Evolutionary conservation across 2,329 filamentous ascomycete species (phyloP).

Genomic region (Fusarium sp.): DNA sequence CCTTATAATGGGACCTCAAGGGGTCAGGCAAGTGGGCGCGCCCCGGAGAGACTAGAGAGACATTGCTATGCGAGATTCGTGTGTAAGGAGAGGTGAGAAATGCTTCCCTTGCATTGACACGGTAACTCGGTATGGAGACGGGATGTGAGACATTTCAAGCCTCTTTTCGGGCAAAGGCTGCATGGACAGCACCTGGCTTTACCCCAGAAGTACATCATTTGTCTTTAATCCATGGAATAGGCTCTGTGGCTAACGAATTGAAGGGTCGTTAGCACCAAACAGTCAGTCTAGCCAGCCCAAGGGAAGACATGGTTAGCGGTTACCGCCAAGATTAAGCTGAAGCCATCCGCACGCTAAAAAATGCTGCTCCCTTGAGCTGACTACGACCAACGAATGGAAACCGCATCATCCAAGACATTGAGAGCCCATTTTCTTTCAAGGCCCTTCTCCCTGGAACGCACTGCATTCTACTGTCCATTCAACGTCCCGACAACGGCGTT

Average conservation of each 20-base stretch:
- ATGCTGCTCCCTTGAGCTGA: not conserved
- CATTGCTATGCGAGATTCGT: not conserved
- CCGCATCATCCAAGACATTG: not conserved
- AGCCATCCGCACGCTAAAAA: not conserved
- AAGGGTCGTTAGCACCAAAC: not conserved
- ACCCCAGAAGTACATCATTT: not conserved
- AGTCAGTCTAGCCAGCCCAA: not conserved
- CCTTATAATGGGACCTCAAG: constrained; percentile 9
- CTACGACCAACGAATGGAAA: not conserved
- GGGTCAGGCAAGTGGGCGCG: constrained; percentile 1
- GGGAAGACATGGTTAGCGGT: not conserved
- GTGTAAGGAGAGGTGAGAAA: not conserved
- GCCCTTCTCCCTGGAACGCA: not conserved
- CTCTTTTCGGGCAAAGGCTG: not conserved
- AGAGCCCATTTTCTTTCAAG: not conserved
- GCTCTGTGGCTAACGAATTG: not conserved
- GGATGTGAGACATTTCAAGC: constrained; percentile 1
- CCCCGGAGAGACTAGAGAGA: not conserved
- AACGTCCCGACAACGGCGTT: not conserved
- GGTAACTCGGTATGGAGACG: not conserved
- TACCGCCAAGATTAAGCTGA: not conserved
- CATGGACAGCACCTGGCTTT: not conserved
- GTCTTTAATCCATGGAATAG: not conserved
- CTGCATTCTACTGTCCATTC: not conserved
- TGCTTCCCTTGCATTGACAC: not conserved